Evolutionary conservation across 1,284 basidiomycete species (phyloP), one percentile per base, ranked within the genome.

Genomic region (Sphaerobolus stellatus): DNA sequence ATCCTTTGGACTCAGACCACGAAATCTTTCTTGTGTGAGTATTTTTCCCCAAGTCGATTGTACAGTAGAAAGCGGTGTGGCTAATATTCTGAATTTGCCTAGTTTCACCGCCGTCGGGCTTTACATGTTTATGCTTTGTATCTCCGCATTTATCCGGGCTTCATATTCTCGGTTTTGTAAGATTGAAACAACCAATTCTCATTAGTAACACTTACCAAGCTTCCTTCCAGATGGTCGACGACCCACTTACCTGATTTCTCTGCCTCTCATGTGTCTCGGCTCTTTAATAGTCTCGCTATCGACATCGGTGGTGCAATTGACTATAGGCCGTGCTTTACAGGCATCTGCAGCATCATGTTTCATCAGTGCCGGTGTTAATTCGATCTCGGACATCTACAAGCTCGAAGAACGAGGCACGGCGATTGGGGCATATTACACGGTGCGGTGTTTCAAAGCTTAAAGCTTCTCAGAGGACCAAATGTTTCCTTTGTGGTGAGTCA

Each of bases 381-480:
- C 80, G 0, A 80, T 88, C 44, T 83, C 83, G 2, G 84, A 88
- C 63, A 78, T 88, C 20, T 87, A 80, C 63, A 72, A 69, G 38
- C 73, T 84, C 1, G 80, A 84, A 46, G 79, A 85, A 60, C 68
- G 86, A 40, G 84, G 84, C 1, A 72, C 70, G 9, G 84, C 82
- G 0, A 83, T 88, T 78, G 82, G 84, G 0, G 68, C 81, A 30
- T 87, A 82, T 61, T 83, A 79, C 52, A 78, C 75, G 2, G 80
- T 84, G 60, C 59, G 75, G 11, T 11, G 33, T 18, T 34, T n/a
- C n/a, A 65, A 2, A 76, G 77, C 34, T 58, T 90, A 8, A n/a
- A 18, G 18, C 33, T 34, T 34, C 33, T 11, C 33, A 34, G 33
- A 22, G 83, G 82, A 18, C 33, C 11, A 34, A n/a, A n/a, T n/a